Percentiles rank a stretch among this genome's conserved stretches.
phyloP scores from a whole-genome alignment of 768 basidiomycete species.

The Collybia nuda region DNA sequence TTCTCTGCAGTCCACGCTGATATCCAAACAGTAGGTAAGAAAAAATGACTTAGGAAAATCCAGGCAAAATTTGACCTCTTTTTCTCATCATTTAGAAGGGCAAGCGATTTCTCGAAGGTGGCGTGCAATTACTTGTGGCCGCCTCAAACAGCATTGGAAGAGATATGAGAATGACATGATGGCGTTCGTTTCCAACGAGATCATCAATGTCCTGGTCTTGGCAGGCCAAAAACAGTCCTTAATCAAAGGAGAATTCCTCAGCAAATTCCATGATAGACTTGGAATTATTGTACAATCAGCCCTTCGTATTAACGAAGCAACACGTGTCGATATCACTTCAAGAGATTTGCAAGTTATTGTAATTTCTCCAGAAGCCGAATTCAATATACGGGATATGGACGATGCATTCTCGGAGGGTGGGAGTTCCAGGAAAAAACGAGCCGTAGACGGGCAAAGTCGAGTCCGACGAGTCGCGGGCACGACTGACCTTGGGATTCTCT shows the following conservation, averaged over 20 bases:
- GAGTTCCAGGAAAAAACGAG: too few species aligned
- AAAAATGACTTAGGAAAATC: background rate
- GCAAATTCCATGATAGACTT: conserved; percentile 7
- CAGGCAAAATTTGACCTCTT: background rate
- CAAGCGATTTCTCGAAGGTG: conserved; percentile 4
- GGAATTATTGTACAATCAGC: conserved; percentile 6
- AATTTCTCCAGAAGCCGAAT: background rate
- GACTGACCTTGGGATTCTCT: conserved; percentile 18
- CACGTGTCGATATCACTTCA: conserved; percentile 12
- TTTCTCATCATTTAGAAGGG: background rate
- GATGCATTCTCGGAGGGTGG: conserved; percentile 11
- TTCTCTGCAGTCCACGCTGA: conserved; percentile 6
- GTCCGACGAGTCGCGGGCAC: conserved; percentile 11
- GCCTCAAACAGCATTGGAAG: background rate
- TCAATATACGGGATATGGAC: conserved; percentile 11
- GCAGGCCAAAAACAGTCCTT: conserved; percentile 1
- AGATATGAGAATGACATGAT: background rate
- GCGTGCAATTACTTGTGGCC: conserved; percentile 4
- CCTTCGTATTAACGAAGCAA: conserved; percentile 11
- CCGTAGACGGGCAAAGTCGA: background rate
- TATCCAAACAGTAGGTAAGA: conserved; percentile 12
- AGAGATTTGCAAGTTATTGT: conserved; percentile 6
- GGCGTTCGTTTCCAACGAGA: background rate
- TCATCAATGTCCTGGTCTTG: background rate
- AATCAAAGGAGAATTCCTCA: background rate